Evolutionary conservation across 768 basidiomycete species (phyloP).

Genomic region (Gyrodon lividus): DNA sequence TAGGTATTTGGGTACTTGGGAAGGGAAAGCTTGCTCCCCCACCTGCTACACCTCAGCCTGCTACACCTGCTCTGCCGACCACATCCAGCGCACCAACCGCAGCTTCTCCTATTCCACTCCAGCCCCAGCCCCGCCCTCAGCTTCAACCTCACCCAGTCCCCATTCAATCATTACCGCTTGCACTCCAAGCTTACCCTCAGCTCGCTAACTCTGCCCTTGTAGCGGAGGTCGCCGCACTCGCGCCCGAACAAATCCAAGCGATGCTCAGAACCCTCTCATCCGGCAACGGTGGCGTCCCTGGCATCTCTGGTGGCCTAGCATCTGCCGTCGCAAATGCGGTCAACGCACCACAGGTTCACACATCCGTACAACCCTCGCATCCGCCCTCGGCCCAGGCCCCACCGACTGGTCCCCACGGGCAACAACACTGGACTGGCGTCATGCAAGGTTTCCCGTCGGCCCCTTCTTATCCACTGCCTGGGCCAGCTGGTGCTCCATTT

Average conservation of each 20-base stretch:
- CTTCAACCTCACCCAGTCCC: conserved; percentile 11
- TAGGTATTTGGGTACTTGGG: conserved; percentile 83
- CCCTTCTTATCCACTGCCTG: conserved; percentile 8
- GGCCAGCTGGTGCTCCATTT: conserved; percentile 13
- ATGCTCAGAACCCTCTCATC: conserved; percentile 59
- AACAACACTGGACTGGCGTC: conserved; percentile 21
- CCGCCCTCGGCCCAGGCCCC: neutral
- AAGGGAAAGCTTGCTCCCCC: conserved; percentile 72
- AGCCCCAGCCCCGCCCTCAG: conserved; percentile 15
- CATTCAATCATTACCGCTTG: conserved; percentile 21
- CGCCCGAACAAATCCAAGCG: conserved; percentile 72
- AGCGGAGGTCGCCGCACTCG: conserved; percentile 69
- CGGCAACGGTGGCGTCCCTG: conserved; percentile 34
- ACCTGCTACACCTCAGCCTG: conserved; percentile 25
- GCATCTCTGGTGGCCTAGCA: conserved; percentile 30
- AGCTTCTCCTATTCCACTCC: neutral
- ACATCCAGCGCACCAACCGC: conserved; percentile 7
- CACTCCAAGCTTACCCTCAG: conserved; percentile 33
- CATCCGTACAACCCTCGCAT: conserved; percentile 8
- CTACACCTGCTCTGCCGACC: conserved; percentile 17
- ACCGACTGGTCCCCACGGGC: conserved; percentile 16
- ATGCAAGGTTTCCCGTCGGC: conserved; percentile 29
- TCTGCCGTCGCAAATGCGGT: conserved; percentile 23
- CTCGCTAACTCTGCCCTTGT: conserved; percentile 54
- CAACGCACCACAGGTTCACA: conserved; percentile 17